Conservation (phyloP, 2,329 filamentous ascomycete genomes). For the Aureobasidium sp. region DNA sequence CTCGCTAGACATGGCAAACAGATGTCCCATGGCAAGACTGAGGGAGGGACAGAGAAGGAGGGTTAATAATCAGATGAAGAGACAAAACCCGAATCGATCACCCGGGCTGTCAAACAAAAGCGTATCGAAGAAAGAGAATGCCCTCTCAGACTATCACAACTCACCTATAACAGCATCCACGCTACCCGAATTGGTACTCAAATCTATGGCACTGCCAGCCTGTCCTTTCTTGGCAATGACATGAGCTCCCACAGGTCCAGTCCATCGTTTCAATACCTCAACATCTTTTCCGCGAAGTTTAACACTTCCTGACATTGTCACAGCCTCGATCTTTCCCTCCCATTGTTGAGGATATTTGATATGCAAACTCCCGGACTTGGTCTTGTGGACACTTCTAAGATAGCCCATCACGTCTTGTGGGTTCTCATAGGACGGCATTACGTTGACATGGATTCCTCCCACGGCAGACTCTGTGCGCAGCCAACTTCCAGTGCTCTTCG, state of each 20-base stretch:
- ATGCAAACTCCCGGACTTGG: constrained; percentile 29
- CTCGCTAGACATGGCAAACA: neutral
- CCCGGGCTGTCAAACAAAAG: neutral
- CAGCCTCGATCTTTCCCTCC: constrained; percentile 34
- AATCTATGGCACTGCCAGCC: constrained; percentile 28
- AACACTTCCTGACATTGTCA: constrained; percentile 31
- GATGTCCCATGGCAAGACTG: neutral
- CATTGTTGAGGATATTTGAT: constrained; percentile 37
- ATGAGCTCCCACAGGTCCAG: constrained; percentile 23
- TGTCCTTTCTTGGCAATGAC: constrained; percentile 35
- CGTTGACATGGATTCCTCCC: constrained; percentile 28
- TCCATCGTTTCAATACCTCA: constrained; percentile 26
- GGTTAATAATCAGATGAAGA: neutral
- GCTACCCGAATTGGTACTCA: constrained; percentile 26
- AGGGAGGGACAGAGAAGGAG: neutral
- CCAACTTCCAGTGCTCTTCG: constrained; percentile 22
- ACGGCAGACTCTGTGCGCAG: constrained; percentile 31
- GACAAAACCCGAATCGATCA: neutral
- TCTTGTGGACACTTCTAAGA: constrained; percentile 31
- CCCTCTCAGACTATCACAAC: neutral
- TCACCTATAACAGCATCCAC: constrained; percentile 23
- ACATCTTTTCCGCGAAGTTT: constrained; percentile 34
- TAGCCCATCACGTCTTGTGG: constrained; percentile 22
- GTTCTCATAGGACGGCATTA: constrained; percentile 29
- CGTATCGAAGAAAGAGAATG: neutral